These are phyloP conservation scores for Geotrichum ghanense DNA, from an alignment of 805 yeast species.

Conservation along the genomic window DNA sequence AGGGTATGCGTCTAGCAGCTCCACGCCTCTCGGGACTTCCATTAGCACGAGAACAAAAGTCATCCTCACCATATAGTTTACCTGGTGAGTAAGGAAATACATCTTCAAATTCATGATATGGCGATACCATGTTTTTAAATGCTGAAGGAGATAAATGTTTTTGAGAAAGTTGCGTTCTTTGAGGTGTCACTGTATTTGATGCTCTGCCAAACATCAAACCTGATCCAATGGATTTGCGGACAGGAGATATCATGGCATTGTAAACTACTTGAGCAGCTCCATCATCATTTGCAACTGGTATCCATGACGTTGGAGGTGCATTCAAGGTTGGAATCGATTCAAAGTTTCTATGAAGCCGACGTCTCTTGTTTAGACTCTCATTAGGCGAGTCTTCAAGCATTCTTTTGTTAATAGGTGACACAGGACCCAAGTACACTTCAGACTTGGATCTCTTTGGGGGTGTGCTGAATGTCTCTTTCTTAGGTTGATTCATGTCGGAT, in stretches of 20 bases:
- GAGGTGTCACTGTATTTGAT: neutral
- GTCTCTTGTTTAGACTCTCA: neutral
- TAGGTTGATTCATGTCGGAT: neutral
- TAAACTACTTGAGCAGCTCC: neutral
- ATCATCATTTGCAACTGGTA: neutral
- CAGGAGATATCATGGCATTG: neutral
- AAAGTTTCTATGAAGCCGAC: neutral
- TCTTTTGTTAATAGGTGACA: neutral
- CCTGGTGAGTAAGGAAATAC: neutral
- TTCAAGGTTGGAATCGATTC: neutral
- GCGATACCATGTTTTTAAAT: neutral
- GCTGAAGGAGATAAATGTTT: neutral
- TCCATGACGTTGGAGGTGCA: conserved; percentile 2
- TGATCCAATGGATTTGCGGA: neutral
- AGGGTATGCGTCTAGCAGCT: conserved; percentile 18
- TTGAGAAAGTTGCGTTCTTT: neutral
- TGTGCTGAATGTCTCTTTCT: conserved; percentile 1
- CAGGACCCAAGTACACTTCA: neutral
- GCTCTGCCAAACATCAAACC: conserved; percentile 2
- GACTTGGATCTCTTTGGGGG: neutral
- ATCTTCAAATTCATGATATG: conserved; percentile 1
- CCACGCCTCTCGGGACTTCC: conserved; percentile 27
- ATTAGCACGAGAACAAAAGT: conserved; percentile 23
- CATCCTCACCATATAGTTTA: conserved; percentile 18
- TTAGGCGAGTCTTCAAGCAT: neutral